These are phyloP conservation scores for Fusarium torreyae DNA, from an alignment of 2,329 filamentous ascomycete genomes.

Conservation along the genomic window DNA sequence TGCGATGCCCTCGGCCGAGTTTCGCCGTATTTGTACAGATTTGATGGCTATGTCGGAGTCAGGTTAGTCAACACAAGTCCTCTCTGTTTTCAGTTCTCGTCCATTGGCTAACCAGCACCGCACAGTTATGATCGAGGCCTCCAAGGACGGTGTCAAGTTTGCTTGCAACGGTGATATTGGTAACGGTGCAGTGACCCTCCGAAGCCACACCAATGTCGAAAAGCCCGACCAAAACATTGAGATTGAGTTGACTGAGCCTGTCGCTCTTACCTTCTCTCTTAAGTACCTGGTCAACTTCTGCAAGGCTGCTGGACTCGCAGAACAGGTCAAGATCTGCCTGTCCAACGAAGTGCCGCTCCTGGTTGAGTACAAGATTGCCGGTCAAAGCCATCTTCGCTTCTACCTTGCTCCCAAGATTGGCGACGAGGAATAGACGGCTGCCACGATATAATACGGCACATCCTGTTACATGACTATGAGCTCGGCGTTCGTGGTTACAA, in stretches of 20 bases:
- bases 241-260: constrained; percentile 92
- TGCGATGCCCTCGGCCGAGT: constrained; percentile 88
- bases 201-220: constrained; percentile 89
- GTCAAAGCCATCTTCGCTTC: constrained; percentile 95
- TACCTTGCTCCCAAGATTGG: constrained; percentile 88
- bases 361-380: constrained; percentile 88
- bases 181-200: constrained; percentile 92
- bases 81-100: not conserved
- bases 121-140: constrained; percentile 92
- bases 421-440: constrained; percentile 56
- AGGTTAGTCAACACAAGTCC: constrained; percentile 70
- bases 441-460: constrained; percentile 31
- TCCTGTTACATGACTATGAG: constrained; percentile 37
- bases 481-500: constrained; percentile 35
- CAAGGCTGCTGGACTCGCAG: constrained; percentile 91
- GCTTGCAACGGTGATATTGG: constrained; percentile 94
- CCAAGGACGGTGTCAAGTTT: constrained; percentile 98
- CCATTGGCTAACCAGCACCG: constrained; percentile 5
- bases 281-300: constrained; percentile 99
- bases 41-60: constrained; percentile 94
- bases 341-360: constrained; percentile 96
- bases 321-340: constrained; percentile 89
- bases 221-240: constrained; percentile 89
- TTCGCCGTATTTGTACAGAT: constrained; percentile 95
- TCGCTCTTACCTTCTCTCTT: constrained; percentile 95